Conservation (phyloP, 495 filamentous ascomycete genomes). For the Parathielavia hyrcaniae region DNA sequence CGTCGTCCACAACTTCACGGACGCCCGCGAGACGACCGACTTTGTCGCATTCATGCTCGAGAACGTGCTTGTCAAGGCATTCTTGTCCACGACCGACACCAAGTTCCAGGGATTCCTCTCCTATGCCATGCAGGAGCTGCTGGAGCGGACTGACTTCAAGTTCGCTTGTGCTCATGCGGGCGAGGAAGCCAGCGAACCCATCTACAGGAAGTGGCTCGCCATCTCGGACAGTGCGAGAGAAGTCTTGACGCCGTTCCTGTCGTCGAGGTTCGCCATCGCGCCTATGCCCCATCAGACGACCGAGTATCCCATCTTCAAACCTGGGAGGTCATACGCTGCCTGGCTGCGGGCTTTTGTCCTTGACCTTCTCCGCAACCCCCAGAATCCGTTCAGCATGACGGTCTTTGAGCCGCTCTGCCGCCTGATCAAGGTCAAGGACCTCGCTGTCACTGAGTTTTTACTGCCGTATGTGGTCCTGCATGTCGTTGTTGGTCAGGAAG, state of each 20-base stretch:
- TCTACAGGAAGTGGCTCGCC: constrained; percentile 65
- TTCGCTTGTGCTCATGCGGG: constrained; percentile 41
- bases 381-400: constrained; percentile 58
- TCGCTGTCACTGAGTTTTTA: constrained; percentile 75
- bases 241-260: constrained; percentile 77
- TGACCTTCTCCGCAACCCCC: constrained; percentile 70
- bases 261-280: constrained; percentile 69
- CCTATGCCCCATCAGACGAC: constrained; percentile 48
- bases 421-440: constrained; percentile 74
- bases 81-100: constrained; percentile 79
- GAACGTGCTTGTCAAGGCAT: constrained; percentile 81
- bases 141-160: constrained; percentile 66
- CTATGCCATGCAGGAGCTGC: constrained; percentile 86
- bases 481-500: constrained; percentile 57
- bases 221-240: constrained; percentile 69
- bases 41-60: constrained; percentile 83
- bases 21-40: constrained; percentile 70
- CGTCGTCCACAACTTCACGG: constrained; percentile 76
- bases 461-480: constrained; percentile 80
- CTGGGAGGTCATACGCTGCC: constrained; percentile 56
- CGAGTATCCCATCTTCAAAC: constrained; percentile 70
- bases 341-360: constrained; percentile 78
- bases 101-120: constrained; percentile 83
- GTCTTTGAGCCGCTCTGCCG: constrained; percentile 76
- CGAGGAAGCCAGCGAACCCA: constrained; percentile 5